Base-by-base conservation (phyloP, 345 rosid genomes). In the Angophora floribunda region DNA sequence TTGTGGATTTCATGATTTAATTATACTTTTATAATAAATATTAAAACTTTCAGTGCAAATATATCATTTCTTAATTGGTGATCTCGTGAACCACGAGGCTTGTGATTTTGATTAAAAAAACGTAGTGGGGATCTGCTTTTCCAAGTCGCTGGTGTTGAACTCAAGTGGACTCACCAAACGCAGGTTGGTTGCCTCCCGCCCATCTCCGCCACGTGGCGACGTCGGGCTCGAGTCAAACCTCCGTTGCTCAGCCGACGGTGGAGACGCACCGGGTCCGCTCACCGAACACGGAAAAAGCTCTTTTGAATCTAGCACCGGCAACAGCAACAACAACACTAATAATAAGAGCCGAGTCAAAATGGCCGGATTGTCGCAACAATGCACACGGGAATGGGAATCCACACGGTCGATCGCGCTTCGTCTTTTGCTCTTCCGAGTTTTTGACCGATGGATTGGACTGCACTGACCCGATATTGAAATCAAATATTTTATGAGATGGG, bases 11-110 rank as follows among this genome's bases (percentile, higher is more conserved):
- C 41, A 36, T 9, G 12, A 53, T 21, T 55, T 0, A 55, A 55
- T 55, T 55, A 11, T 0, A 55, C 2, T 4, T 55, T 22, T 0
- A 0, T 1, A 28, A 55, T 55, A 1, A 55, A 1, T 36, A 36
- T 36, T 36, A 36, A 36, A 36, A 36, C 41, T 53, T 53, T 21
- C 26, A 3, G 59, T 0, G 1, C 1, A 7, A 0, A 0, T 3
- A 19, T 53, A 8, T 19, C 45, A 17, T 16, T 70, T 8, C 16
- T 67, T 67, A 61, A 61, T 32, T 4, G 4, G 4, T 44, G 6
- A 16, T 67, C 45, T 8, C 0, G 78, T 30, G 21, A 65, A 21
- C 8, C 78, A 30, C 41, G 44, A 15, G 26, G 47, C 1, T 5
- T 17, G 82, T 21, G 2, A 70, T 70, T 70, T 36, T 75, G 47